Conservation (phyloP, 2,329 filamentous ascomycete genomes). For the Balansia obtecta region DNA sequence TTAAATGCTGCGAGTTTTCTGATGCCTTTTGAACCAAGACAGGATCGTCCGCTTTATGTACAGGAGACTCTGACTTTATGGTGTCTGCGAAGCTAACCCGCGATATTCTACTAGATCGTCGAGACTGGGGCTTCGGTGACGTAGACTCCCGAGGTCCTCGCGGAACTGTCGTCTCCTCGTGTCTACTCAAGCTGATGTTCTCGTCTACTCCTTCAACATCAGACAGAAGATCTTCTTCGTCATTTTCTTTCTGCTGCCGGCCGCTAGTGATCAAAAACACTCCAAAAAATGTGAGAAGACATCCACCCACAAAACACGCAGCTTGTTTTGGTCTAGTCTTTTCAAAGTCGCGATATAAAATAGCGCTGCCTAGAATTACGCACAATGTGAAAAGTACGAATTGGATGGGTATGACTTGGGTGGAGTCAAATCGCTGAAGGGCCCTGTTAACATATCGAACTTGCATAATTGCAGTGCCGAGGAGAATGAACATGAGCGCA, state of each 20-base stretch:
- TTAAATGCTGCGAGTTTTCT: constrained; percentile 19
- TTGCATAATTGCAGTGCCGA: constrained; percentile 85
- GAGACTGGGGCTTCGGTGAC: constrained; percentile 23
- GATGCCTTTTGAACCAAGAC: constrained; percentile 21
- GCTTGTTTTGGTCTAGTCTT: constrained; percentile 62
- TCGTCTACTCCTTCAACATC: constrained; percentile 50
- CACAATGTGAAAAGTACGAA: constrained; percentile 95
- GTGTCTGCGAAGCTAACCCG: constrained; percentile 31
- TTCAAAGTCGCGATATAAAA: constrained; percentile 92
- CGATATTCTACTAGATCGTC: constrained; percentile 36
- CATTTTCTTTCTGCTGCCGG: constrained; percentile 46
- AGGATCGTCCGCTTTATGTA: constrained; percentile 24
- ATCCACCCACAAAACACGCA: constrained; percentile 79
- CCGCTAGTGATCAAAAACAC: constrained; percentile 97
- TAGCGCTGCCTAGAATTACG: constrained; percentile 85
- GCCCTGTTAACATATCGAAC: constrained; percentile 88
- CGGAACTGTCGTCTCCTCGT: constrained; percentile 23
- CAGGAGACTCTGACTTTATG: constrained; percentile 23
- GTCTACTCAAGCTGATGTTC: constrained; percentile 45
- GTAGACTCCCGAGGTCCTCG: constrained; percentile 10
- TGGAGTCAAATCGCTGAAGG: constrained; percentile 88
- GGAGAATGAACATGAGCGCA: constrained; percentile 63
- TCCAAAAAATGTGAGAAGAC: constrained; percentile 82
- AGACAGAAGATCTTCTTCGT: constrained; percentile 42
- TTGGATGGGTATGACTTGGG: constrained; percentile 93